phyloP scores from a whole-genome alignment of 495 filamentous ascomycete genomes.

The Talaromyces proteolyticus region DNA sequence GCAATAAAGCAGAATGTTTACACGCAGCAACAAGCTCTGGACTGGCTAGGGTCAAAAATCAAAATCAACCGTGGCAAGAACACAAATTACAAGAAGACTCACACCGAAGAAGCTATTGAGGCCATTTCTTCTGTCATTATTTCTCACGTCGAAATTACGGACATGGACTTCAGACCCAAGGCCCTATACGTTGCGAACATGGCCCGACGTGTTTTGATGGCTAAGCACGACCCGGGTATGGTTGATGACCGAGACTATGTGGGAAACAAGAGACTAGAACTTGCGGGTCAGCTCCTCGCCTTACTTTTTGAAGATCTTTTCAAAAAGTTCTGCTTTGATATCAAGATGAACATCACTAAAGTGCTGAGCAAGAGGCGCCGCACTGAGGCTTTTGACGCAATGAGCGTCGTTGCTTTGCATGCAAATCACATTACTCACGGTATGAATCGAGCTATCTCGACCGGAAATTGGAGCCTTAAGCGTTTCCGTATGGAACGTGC shows the following conservation, averaged over 20 bases:
- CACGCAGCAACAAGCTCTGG: conserved; percentile 91
- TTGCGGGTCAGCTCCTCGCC: conserved; percentile 92
- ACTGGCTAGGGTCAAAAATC: conserved; percentile 79
- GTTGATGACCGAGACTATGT: conserved; percentile 97
- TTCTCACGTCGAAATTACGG: conserved; percentile 84
- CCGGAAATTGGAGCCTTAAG: conserved; percentile 95
- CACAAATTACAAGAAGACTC: conserved; percentile 52
- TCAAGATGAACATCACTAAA: conserved; percentile 90
- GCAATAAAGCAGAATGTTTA: conserved; percentile 71
- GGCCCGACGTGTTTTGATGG: conserved; percentile 90
- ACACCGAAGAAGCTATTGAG: conserved; percentile 84
- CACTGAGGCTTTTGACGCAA: conserved; percentile 80
- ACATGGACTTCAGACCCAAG: conserved; percentile 90
- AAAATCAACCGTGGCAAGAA: conserved; percentile 68
- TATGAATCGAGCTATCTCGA: conserved; percentile 89
- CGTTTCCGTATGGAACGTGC: conserved; percentile 98
- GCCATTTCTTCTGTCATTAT: conserved; percentile 86
- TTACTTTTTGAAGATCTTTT: conserved; percentile 95
- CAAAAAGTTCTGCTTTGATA: conserved; percentile 82
- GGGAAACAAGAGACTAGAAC: conserved; percentile 91
- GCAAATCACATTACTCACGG: conserved; percentile 79
- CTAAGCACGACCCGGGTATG: conserved; percentile 75
- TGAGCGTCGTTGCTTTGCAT: conserved; percentile 67
- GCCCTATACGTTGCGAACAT: conserved; percentile 94
- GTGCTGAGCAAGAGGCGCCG: conserved; percentile 84